A percentile compares a stretch with the other conserved stretches of the same genome.
Evolutionary conservation across 1,284 basidiomycete genomes (phyloP).

Genomic region (Peniophora sp.): DNA sequence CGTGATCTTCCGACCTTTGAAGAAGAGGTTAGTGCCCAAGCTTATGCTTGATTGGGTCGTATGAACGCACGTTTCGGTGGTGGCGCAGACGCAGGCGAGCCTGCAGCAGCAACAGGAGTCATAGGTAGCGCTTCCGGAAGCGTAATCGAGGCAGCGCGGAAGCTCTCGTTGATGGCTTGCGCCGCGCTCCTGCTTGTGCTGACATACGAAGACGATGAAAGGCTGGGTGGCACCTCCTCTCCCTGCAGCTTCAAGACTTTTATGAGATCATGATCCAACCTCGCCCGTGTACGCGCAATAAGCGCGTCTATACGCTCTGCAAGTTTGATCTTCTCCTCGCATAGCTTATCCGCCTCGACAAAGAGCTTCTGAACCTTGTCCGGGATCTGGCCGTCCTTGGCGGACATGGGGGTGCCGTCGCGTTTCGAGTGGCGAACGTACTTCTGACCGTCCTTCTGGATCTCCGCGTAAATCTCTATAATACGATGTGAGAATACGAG

Average conservation of each 20-base stretch:
- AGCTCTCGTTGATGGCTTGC: constrained; percentile 38
- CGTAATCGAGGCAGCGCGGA: constrained; percentile 34
- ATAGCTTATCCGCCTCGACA: constrained; percentile 42
- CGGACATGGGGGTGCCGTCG: constrained; percentile 21
- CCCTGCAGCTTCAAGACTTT: constrained; percentile 50
- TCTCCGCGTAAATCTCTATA: constrained; percentile 46
- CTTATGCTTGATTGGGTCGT: background rate
- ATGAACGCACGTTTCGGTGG: constrained; percentile 21
- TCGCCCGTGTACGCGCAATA: constrained; percentile 41
- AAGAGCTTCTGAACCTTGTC: constrained; percentile 43
- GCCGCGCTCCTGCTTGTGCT: constrained; percentile 30
- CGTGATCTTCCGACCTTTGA: constrained; percentile 17
- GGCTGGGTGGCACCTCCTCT: constrained; percentile 27
- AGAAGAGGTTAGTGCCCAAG: background rate
- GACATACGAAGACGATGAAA: constrained; percentile 13
- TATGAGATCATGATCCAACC: constrained; percentile 48
- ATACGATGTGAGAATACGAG: background rate
- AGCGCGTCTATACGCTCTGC: constrained; percentile 47
- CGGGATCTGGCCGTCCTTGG: constrained; percentile 33
- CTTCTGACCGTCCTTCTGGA: constrained; percentile 42
- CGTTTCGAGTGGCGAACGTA: constrained; percentile 45
- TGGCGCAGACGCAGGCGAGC: constrained; percentile 12
- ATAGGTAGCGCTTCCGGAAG: constrained; percentile 10
- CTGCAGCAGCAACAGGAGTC: constrained; percentile 8
- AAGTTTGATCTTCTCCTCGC: constrained; percentile 47